Evolutionary conservation across 495 filamentous ascomycete genomes (phyloP).

Genomic region (Chlorociboria aeruginascens): DNA sequence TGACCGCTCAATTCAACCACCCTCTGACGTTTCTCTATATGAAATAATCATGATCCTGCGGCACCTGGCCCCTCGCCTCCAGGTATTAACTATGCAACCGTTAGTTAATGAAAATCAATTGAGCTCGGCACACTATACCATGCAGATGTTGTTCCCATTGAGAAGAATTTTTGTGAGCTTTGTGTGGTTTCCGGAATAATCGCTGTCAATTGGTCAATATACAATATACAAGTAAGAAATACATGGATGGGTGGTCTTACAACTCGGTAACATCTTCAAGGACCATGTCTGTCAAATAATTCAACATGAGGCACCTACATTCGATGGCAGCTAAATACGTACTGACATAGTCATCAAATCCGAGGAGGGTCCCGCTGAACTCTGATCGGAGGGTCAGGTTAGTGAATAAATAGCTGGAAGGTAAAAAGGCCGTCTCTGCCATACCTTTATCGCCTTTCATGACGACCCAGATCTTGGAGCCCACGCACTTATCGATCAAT

Average conservation of each 20-base stretch:
- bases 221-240: neutral
- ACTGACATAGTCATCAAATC: conserved; percentile 99
- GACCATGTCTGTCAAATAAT: conserved; percentile 68
- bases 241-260: conserved; percentile 46
- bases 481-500: conserved; percentile 96
- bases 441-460: conserved; percentile 98
- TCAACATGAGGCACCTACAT: conserved; percentile 1
- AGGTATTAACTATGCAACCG: conserved; percentile 57
- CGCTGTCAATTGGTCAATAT: conserved; percentile 36
- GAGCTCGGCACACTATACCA: conserved; percentile 44
- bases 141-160: conserved; percentile 99
- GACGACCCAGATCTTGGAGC: conserved; percentile 94
- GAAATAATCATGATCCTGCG: conserved; percentile 1
- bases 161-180: conserved; percentile 88
- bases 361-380: conserved; percentile 84
- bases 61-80: conserved; percentile 65
- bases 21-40: too few species aligned
- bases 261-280: conserved; percentile 95
- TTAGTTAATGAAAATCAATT: conserved; percentile 2
- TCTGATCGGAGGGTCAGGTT: conserved; percentile 39
- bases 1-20: too few species aligned
- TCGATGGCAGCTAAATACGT: conserved; percentile 33
- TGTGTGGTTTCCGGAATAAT: conserved; percentile 73
- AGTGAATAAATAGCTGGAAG: neutral
- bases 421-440: neutral